Conservation (phyloP, 768 basidiomycete species). For the Boletus huronensis region DNA sequence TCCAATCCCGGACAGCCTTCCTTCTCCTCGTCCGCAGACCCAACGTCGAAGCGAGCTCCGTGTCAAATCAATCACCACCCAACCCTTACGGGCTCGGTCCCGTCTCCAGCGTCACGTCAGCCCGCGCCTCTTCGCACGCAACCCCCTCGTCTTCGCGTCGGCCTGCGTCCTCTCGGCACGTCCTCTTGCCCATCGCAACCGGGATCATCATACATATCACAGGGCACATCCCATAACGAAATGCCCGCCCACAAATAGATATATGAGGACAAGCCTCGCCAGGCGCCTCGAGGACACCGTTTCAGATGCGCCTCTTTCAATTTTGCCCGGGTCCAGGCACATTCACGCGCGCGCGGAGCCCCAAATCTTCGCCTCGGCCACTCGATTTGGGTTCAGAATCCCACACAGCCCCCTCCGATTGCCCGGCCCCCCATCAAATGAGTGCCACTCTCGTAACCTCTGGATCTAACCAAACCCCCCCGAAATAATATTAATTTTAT, state of each 20-base stretch:
- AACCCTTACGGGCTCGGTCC: slow-evolving; percentile 9
- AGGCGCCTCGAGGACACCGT: slow-evolving; percentile 27
- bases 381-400: slow-evolving; percentile 19
- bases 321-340: slow-evolving; percentile 27
- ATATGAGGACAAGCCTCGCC: slow-evolving; percentile 19
- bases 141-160: background rate
- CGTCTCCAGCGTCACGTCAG: no score
- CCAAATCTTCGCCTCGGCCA: slow-evolving; percentile 16
- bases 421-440: slow-evolving; percentile 15
- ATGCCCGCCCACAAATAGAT: slow-evolving; percentile 18
- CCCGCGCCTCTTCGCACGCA: background rate
- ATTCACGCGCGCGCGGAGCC: slow-evolving; percentile 21
- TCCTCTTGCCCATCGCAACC: slow-evolving; percentile 18
- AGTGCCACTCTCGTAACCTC: slow-evolving; percentile 15
- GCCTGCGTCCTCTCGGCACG: background rate
- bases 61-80: slow-evolving; percentile 8
- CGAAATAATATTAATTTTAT: slow-evolving; percentile 9
- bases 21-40: background rate
- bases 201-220: slow-evolving; percentile 17
- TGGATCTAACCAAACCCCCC: background rate
- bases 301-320: slow-evolving; percentile 29
- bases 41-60: slow-evolving; percentile 22
- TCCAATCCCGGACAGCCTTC: background rate
- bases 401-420: slow-evolving; percentile 25
- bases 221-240: slow-evolving; percentile 14